These are phyloP conservation scores for Amanita rubescens DNA, from an alignment of 768 basidiomycete species.

Conservation along the genomic window DNA sequence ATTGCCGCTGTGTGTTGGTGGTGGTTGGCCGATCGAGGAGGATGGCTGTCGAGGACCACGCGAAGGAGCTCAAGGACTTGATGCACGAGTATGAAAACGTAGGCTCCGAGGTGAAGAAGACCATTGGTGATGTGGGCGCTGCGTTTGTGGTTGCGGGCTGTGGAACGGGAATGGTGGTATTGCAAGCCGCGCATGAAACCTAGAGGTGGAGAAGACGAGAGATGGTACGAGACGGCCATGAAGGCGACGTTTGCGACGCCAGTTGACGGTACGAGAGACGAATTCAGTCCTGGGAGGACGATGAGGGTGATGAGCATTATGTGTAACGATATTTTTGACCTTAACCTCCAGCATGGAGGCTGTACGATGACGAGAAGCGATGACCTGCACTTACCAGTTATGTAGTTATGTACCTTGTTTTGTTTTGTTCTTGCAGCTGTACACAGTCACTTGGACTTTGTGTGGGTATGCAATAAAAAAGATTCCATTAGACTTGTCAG, in stretches of 20 bases:
- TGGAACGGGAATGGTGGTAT: conserved; percentile 54
- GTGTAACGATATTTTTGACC: no score
- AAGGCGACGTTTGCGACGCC: not conserved
- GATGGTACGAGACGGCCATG: not conserved
- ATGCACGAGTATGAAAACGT: conserved; percentile 49
- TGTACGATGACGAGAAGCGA: not conserved
- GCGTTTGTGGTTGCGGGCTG: conserved; percentile 61
- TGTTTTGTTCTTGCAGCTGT: not conserved
- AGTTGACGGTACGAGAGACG: no score
- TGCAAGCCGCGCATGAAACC: conserved; percentile 43
- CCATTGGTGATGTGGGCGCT: conserved; percentile 79
- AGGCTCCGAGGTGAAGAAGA: conserved; percentile 64
- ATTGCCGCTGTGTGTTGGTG: conserved; percentile 38
- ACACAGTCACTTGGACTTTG: not conserved
- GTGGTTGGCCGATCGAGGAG: conserved; percentile 70
- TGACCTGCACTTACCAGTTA: not conserved
- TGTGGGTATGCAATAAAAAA: not conserved
- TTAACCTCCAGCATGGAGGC: not conserved
- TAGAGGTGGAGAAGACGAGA: no score
- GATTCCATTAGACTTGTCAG: not conserved
- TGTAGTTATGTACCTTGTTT: not conserved
- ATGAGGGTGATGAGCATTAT: no score
- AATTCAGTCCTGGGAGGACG: no score
- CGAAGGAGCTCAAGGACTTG: conserved; percentile 59
- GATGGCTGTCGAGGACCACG: conserved; percentile 67